A percentile compares a stretch with the other conserved stretches of the same genome.
phyloP scores from a whole-genome alignment of 306 rosid genomes.

The Ziziphus jujuba region DNA sequence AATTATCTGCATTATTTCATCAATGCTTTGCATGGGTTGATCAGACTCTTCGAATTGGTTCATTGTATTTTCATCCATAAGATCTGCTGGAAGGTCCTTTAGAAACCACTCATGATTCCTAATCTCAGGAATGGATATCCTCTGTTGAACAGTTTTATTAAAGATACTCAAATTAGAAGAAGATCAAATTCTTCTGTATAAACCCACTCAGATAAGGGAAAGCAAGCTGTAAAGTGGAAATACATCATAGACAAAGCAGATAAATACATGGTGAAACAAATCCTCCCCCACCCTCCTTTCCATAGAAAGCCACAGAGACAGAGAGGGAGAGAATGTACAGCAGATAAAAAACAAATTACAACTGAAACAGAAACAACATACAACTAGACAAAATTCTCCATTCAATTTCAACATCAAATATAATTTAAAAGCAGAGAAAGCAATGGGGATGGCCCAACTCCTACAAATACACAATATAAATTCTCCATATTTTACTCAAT shows the following conservation, averaged over 20 bases:
- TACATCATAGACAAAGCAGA: too few species aligned
- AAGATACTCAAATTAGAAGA: conserved; percentile 25
- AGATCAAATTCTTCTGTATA: conserved; percentile 14
- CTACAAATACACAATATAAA: too few species aligned
- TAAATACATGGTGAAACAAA: too few species aligned
- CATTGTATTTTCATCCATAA: conserved; percentile 51
- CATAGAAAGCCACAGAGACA: too few species aligned
- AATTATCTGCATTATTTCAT: conserved; percentile 91
- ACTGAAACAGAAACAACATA: too few species aligned
- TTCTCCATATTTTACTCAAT: too few species aligned
- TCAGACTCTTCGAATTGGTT: conserved; percentile 78
- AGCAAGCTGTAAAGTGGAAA: too few species aligned
- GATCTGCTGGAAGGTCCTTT: conserved; percentile 87
- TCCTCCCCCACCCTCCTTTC: too few species aligned
- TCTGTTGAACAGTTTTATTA: conserved; percentile 43
- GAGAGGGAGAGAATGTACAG: too few species aligned
- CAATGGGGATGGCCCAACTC: not conserved
- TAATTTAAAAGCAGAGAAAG: conserved; percentile 14
- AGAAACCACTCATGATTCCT: conserved; percentile 90
- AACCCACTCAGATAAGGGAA: not conserved
- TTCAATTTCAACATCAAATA: too few species aligned
- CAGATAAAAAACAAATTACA: too few species aligned
- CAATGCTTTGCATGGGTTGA: conserved; percentile 79
- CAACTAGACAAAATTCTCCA: too few species aligned
- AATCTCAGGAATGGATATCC: conserved; percentile 86